These are phyloP conservation scores for Choanephora cucurbitarum DNA, from an alignment of 371 early-diverging fungal genomes.

Conservation along the genomic window DNA sequence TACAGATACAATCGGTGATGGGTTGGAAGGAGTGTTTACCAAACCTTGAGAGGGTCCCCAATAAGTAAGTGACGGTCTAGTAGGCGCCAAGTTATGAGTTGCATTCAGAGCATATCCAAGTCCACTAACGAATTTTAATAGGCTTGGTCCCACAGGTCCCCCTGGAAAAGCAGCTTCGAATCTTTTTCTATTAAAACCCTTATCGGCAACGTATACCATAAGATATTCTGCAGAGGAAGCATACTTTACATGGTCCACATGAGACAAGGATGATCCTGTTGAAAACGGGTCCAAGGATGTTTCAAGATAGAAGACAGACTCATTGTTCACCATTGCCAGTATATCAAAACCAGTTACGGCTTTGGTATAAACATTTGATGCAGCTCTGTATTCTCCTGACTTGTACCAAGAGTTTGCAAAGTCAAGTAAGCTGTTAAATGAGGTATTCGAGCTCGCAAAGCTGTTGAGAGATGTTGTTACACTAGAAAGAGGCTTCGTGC, in stretches of 20 bases:
- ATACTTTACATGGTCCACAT: conserved; percentile 37
- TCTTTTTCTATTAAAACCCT: conserved; percentile 18
- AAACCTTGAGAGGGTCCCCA: conserved; percentile 35
- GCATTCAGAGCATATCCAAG: conserved; percentile 43
- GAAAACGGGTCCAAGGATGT: conserved; percentile 38
- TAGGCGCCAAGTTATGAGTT: conserved; percentile 6
- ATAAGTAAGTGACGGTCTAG: conserved; percentile 25
- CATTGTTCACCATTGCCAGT: conserved; percentile 17
- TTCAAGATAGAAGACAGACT: conserved; percentile 28
- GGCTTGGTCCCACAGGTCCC: conserved; percentile 51
- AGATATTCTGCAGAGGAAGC: conserved; percentile 33
- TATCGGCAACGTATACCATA: conserved; percentile 40
- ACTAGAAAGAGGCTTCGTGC: conserved; percentile 11
- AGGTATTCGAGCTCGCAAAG: conserved; percentile 30
- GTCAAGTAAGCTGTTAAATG: conserved; percentile 31
- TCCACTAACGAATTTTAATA: conserved; percentile 31
- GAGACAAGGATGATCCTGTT: conserved; percentile 43
- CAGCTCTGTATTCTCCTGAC: conserved; percentile 9
- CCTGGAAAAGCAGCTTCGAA: conserved; percentile 15
- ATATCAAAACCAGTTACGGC: conserved; percentile 18
- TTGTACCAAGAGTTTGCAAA: conserved; percentile 41
- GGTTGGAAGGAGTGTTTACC: conserved; percentile 31
- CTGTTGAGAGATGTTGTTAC: conserved; percentile 24
- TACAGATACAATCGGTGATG: conserved; percentile 26
- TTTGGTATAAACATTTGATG: conserved; percentile 21